phyloP scores from a whole-genome alignment of 306 rosid species.

The Ceratonia siliqua region DNA sequence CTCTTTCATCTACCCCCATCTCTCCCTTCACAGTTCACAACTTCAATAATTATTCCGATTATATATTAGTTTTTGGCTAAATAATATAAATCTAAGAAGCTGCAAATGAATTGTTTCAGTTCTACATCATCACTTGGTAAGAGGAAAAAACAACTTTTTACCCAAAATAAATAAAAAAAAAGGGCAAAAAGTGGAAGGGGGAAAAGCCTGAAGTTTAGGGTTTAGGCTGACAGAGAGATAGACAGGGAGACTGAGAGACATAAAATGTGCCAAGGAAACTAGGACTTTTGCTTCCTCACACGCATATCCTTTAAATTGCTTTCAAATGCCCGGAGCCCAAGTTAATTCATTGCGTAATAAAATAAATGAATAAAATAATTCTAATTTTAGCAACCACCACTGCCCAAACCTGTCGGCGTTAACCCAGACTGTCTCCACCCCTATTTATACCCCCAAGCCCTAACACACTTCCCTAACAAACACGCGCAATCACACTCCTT shows the following conservation, averaged over 20 bases:
- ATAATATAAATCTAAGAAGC: no score
- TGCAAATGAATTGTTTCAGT: background rate
- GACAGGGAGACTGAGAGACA: no score
- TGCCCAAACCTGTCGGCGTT: slow-evolving; percentile 51
- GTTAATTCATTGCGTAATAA: background rate
- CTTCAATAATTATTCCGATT: no score
- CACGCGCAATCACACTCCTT: background rate
- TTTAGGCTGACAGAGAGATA: no score
- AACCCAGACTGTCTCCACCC: slow-evolving; percentile 58
- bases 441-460: slow-evolving; percentile 45
- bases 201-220: slow-evolving; percentile 18
- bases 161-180: background rate
- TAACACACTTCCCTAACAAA: background rate
- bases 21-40: no score
- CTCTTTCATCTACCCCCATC: no score
- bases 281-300: background rate
- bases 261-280: background rate
- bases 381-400: background rate
- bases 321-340: background rate
- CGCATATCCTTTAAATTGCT: slow-evolving; percentile 11
- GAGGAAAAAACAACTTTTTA: no score
- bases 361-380: background rate
- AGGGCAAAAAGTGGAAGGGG: background rate
- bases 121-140: background rate
- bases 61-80: no score